Conservation (phyloP, 2,329 filamentous ascomycete species). For the Exophiala oligosperma region DNA sequence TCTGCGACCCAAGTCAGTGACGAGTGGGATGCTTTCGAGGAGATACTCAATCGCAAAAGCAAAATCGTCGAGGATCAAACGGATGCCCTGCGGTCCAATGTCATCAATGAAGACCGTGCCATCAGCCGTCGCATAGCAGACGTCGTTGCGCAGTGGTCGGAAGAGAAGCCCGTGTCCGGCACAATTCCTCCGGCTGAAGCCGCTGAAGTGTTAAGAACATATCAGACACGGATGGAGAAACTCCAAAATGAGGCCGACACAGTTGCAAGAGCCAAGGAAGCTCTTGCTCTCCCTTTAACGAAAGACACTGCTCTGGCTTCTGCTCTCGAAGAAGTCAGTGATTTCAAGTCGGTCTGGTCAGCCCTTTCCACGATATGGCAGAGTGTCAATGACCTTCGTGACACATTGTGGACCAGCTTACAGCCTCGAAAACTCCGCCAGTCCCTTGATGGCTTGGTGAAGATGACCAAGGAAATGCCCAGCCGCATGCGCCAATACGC, state of each 20-base stretch:
- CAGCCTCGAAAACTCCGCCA: conserved; percentile 90
- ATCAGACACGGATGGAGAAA: conserved; percentile 80
- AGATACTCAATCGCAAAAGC: conserved; percentile 85
- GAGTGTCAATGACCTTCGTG: conserved; percentile 88
- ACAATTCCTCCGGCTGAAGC: conserved; percentile 89
- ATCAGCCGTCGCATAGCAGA: conserved; percentile 86
- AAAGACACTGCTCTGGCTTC: conserved; percentile 78
- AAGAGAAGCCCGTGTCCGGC: conserved; percentile 95
- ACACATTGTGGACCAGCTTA: conserved; percentile 91
- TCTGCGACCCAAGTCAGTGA: conserved; percentile 95
- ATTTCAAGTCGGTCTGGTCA: conserved; percentile 99
- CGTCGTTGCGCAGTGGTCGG: conserved; percentile 84
- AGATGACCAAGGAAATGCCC: conserved; percentile 99
- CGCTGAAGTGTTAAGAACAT: conserved; percentile 75
- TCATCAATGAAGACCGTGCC: conserved; percentile 87
- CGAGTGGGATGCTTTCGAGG: conserved; percentile 91
- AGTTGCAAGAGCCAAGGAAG: conserved; percentile 95
- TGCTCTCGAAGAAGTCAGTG: conserved; percentile 91
- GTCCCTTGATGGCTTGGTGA: conserved; percentile 86
- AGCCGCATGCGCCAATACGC: conserved; percentile 98
- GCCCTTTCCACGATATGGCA: conserved; percentile 95
- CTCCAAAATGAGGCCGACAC: conserved; percentile 87
- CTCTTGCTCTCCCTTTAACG: conserved; percentile 80
- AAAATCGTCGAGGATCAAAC: conserved; percentile 97
- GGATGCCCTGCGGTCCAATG: conserved; percentile 92